Evolutionary conservation across 2,329 filamentous ascomycete genomes (phyloP), one percentile per base, ranked within the genome.

Genomic region (Rutstroemia sydowiana): DNA sequence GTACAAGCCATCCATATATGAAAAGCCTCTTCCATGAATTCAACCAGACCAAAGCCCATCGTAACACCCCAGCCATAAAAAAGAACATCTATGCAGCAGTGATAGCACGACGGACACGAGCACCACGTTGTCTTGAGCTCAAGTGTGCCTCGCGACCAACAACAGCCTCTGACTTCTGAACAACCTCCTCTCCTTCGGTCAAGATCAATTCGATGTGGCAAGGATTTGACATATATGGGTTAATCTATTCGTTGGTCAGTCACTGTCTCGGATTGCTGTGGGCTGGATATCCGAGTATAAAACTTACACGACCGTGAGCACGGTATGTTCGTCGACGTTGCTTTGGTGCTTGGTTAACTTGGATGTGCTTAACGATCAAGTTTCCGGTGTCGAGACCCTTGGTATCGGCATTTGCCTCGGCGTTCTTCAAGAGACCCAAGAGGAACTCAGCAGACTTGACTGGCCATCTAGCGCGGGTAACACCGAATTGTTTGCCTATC

Each of bases 181-280:
- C 89, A 67, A 87, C 83, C 83, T 98, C 95, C 71, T 95, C 87
- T 69, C 81, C 90, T 84, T 98, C 95, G 71, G 92, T 95, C 68
- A 98, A 84, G 84, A 98, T 98, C 69, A 98, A 81, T 82, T 98
- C 95, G 75, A 98, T 95, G 86, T 98, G 93, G 88, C 92, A 98
- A 66, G 93, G 93, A 85, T 95, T 95, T 66, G 91, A 96, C 95
- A 98, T 97, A 85, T 97, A 98, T 61, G 93, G 93, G 86, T 98
- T 98, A 81, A 98, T 98, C 91, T 96, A 58, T 49, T 47, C 2
- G 3, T 11, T 4, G 4, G 34, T 45, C 47, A 46, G 43, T n/a
- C n/a, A n/a, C n/a, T n/a, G n/a, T n/a, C 5, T 18, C 34, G n/a
- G 34, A 16, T 37, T 16, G 14, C 7, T 39, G 16, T 32, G 20